A percentile compares a stretch with the other conserved stretches of the same genome.
These are phyloP conservation scores for Neodidymelliopsis sp. DNA, from an alignment of 2,329 filamentous ascomycete genomes.

Conservation along the genomic window DNA sequence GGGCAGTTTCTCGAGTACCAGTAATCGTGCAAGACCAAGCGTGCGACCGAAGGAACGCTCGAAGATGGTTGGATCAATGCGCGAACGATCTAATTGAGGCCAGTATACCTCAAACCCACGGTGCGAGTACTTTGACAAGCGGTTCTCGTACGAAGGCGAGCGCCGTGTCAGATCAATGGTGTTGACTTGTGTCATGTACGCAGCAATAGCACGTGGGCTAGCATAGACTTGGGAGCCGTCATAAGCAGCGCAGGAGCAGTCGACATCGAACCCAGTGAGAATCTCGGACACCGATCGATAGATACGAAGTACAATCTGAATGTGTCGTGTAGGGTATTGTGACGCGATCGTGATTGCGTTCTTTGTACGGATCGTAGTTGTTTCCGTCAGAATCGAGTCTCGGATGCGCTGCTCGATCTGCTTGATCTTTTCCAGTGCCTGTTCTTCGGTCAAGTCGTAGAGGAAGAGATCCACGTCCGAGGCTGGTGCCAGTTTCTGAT, in stretches of 20 bases:
- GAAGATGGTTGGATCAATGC: slow-evolving; percentile 84
- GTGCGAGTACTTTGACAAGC: slow-evolving; percentile 81
- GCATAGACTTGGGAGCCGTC: slow-evolving; percentile 82
- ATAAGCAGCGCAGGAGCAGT: slow-evolving; percentile 82
- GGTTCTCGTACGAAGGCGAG: slow-evolving; percentile 87
- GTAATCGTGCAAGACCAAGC: slow-evolving; percentile 76
- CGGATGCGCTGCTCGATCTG: slow-evolving; percentile 78
- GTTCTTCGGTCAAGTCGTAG: slow-evolving; percentile 77
- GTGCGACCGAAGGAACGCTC: slow-evolving; percentile 81
- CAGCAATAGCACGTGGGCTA: slow-evolving; percentile 76
- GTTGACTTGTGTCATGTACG: slow-evolving; percentile 84
- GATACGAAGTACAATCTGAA: slow-evolving; percentile 85
- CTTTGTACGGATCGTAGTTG: slow-evolving; percentile 84
- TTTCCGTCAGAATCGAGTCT: slow-evolving; percentile 81
- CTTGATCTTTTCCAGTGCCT: slow-evolving; percentile 84
- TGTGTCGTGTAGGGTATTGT: slow-evolving; percentile 82
- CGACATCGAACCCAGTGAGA: slow-evolving; percentile 86
- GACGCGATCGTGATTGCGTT: slow-evolving; percentile 86
- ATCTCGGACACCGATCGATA: slow-evolving; percentile 87
- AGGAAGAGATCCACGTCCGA: slow-evolving; percentile 89
- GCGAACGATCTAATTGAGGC: slow-evolving; percentile 75
- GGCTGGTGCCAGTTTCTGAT: slow-evolving; percentile 80
- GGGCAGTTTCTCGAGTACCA: slow-evolving; percentile 81
- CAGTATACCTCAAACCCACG: slow-evolving; percentile 86
- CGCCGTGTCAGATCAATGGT: slow-evolving; percentile 79